These are phyloP conservation scores for Cutaneotrichosporon mucoides DNA, from an alignment of 1,284 basidiomycete genomes.

Conservation along the genomic window DNA sequence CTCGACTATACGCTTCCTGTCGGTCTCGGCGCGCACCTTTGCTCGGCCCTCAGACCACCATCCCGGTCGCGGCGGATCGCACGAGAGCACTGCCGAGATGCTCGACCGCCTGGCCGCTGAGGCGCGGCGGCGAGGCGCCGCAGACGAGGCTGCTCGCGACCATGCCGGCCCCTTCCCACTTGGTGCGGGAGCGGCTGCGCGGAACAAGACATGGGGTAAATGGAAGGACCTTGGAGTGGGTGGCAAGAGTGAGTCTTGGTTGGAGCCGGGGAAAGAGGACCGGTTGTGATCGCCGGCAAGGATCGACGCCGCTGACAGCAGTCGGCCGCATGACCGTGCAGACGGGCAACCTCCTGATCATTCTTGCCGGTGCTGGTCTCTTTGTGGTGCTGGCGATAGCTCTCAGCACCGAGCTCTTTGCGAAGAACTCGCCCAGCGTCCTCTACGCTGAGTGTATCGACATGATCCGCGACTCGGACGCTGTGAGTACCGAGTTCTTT, in stretches of 20 bases:
- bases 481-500: slow-evolving; percentile 52
- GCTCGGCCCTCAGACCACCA: not conserved
- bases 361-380: slow-evolving; percentile 73
- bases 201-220: slow-evolving; percentile 51
- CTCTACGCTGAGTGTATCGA: slow-evolving; percentile 82
- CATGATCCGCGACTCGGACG: slow-evolving; percentile 67
- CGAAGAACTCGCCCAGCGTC: slow-evolving; percentile 86
- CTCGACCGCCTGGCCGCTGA: slow-evolving; percentile 26
- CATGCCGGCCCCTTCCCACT: slow-evolving; percentile 74
- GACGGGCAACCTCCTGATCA: slow-evolving; percentile 76
- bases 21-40: not conserved
- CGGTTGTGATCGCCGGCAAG: not conserved
- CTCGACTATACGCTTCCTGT: not conserved
- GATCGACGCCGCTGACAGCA: slow-evolving; percentile 36
- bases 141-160: slow-evolving; percentile 25
- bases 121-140: slow-evolving; percentile 16
- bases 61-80: slow-evolving; percentile 1
- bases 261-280: no score
- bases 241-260: slow-evolving; percentile 67
- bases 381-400: slow-evolving; percentile 79
- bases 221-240: slow-evolving; percentile 77
- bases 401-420: slow-evolving; percentile 82
- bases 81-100: slow-evolving; percentile 26
- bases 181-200: slow-evolving; percentile 59
- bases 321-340: slow-evolving; percentile 74